phyloP scores from a whole-genome alignment of 208 protist species.

The Crithidia expoeki region DNA sequence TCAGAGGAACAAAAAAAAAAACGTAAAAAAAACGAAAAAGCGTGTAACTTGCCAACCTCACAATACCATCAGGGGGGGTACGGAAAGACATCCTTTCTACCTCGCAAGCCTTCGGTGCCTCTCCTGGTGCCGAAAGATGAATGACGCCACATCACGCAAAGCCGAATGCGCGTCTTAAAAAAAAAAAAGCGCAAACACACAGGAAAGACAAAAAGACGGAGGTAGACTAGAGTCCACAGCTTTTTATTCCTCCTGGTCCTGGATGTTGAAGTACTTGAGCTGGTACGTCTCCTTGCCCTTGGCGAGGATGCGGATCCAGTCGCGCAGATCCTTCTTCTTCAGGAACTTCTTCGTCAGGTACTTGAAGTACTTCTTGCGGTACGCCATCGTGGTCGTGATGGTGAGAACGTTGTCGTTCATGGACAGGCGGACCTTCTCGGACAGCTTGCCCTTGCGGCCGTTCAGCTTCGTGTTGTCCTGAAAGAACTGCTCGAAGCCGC shows the following conservation, averaged over 20 bases:
- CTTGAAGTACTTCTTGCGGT: conserved; percentile 99
- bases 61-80: neutral
- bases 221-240: neutral
- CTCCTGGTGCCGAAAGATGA: no score
- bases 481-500: conserved; percentile 96
- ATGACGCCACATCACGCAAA: no score
- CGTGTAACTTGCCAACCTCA: neutral
- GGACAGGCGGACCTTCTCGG: conserved; percentile 89
- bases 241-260: conserved; percentile 91
- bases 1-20: neutral
- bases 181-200: neutral
- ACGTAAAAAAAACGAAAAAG: neutral
- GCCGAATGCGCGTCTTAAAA: neutral
- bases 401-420: conserved; percentile 93
- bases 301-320: conserved; percentile 97
- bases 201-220: neutral
- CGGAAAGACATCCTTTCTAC: no score
- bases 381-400: conserved; percentile 90
- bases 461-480: conserved; percentile 98
- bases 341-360: conserved; percentile 99
- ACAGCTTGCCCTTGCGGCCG: conserved; percentile 97
- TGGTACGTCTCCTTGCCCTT: conserved; percentile 96
- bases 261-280: conserved; percentile 99
- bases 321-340: conserved; percentile 98
- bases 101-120: no score